Evolutionary conservation across 805 yeast species (phyloP).

Genomic region (Brettanomyces naardenensis): DNA sequence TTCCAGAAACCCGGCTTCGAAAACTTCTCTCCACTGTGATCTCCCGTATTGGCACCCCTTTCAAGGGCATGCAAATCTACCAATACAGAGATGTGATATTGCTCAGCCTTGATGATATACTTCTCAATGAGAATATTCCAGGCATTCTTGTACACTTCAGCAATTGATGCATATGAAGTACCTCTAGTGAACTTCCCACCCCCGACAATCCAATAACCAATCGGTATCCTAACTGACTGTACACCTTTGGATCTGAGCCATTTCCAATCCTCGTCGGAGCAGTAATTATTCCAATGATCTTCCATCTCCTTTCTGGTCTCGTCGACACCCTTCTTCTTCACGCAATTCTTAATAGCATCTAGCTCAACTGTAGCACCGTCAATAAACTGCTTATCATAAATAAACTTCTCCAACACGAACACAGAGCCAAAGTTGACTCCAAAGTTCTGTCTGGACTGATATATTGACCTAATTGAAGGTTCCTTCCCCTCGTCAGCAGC

Average conservation of each 20-base stretch:
- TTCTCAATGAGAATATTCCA: slow-evolving; percentile 53
- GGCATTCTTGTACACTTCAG: slow-evolving; percentile 57
- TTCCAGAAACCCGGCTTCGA: slow-evolving; percentile 62
- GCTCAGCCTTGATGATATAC: slow-evolving; percentile 51
- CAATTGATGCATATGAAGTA: slow-evolving; percentile 53
- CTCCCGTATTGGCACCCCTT: slow-evolving; percentile 83
- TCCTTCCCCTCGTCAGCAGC: slow-evolving; percentile 28
- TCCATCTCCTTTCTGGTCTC: slow-evolving; percentile 48
- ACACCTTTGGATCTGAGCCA: slow-evolving; percentile 63
- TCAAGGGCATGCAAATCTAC: slow-evolving; percentile 88
- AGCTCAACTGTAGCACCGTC: slow-evolving; percentile 60
- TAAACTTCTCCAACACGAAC: slow-evolving; percentile 77
- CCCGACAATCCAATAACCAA: slow-evolving; percentile 86
- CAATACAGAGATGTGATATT: slow-evolving; percentile 60
- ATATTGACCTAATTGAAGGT: slow-evolving; percentile 41
- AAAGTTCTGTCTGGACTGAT: slow-evolving; percentile 52
- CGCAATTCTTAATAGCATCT: slow-evolving; percentile 53
- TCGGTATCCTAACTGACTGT: slow-evolving; percentile 77
- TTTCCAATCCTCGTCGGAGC: slow-evolving; percentile 68
- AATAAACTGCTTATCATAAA: slow-evolving; percentile 53
- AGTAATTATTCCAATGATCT: slow-evolving; percentile 57
- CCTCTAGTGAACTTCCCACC: slow-evolving; percentile 50
- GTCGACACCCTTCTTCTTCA: slow-evolving; percentile 42
- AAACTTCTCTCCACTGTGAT: slow-evolving; percentile 70
- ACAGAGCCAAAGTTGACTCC: slow-evolving; percentile 85